Conservation (phyloP, 1,284 basidiomycete genomes). For the Sanguinoderma infundibulare region DNA sequence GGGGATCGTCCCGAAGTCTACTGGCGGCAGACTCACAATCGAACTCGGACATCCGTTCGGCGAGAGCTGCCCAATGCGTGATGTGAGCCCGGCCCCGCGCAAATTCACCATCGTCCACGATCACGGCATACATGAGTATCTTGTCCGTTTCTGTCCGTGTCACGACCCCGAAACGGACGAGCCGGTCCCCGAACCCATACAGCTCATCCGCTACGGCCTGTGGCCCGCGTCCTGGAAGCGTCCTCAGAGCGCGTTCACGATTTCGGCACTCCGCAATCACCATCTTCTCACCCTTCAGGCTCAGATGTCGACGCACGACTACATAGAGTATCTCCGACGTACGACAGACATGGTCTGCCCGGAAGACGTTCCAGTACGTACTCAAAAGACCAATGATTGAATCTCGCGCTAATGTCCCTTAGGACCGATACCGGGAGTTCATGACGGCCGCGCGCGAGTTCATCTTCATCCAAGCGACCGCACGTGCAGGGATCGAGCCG, state of each 20-base stretch:
- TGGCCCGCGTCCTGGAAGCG: constrained; percentile 25
- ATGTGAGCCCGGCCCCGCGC: background rate
- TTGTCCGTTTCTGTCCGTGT: constrained; percentile 3
- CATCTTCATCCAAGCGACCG: constrained; percentile 8
- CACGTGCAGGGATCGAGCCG: background rate
- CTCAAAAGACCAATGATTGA: no score
- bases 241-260: constrained; percentile 17
- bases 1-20: background rate
- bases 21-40: no score
- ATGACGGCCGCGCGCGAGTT: constrained; percentile 20
- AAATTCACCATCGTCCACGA: constrained; percentile 5
- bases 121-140: constrained; percentile 3
- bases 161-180: background rate
- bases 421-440: constrained; percentile 27
- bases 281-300: constrained; percentile 17
- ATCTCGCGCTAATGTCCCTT: background rate
- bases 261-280: constrained; percentile 13
- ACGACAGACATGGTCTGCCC: constrained; percentile 13
- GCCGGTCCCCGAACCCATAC: background rate
- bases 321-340: constrained; percentile 9
- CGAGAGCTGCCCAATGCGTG: background rate
- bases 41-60: constrained; percentile 4
- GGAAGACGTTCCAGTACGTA: background rate
- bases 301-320: constrained; percentile 18
- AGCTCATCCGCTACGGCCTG: constrained; percentile 21